These are phyloP conservation scores for Zygosaccharomyces gambellarensis DNA, from an alignment of 805 yeast species.

Conservation along the genomic window DNA sequence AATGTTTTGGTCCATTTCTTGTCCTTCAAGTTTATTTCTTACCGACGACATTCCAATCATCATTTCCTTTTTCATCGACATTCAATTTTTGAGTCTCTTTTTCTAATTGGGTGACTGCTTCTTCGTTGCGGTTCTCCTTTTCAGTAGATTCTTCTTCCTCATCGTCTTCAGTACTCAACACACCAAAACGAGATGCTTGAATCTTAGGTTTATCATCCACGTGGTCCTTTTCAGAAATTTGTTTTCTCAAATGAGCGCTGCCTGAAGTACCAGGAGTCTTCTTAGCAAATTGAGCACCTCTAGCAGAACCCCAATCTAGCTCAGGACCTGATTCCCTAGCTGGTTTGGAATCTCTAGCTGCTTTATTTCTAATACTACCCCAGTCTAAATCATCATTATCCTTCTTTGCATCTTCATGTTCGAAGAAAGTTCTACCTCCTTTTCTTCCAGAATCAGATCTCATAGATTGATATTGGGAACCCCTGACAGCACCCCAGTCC, in stretches of 20 bases:
- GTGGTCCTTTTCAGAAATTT: conserved; percentile 20
- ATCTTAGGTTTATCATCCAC: conserved; percentile 33
- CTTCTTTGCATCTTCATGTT: conserved; percentile 27
- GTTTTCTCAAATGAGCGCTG: conserved; percentile 6
- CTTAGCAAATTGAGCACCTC: conserved; percentile 36
- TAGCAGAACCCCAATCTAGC: conserved; percentile 38
- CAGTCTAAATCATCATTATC: conserved; percentile 43
- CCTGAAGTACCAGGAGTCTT: conserved; percentile 32
- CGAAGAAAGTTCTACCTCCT: conserved; percentile 35
- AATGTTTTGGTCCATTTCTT: background rate
- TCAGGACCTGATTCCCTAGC: conserved; percentile 28
- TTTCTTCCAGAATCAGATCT: conserved; percentile 34
- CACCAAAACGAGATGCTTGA: conserved; percentile 46
- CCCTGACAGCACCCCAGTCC: conserved; percentile 50
- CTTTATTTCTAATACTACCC: conserved; percentile 34
- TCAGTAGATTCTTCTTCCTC: conserved; percentile 41
- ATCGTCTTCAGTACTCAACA: conserved; percentile 49
- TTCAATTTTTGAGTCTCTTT: conserved; percentile 40
- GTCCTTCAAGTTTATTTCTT: conserved; percentile 32
- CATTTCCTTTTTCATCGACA: conserved; percentile 33
- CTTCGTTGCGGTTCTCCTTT: conserved; percentile 13
- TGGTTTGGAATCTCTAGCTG: conserved; percentile 31
- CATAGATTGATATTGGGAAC: conserved; percentile 21
- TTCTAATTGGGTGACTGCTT: conserved; percentile 28
- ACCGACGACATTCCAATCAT: conserved; percentile 46